phyloP scores from a whole-genome alignment of 139 green algal genomes.

The Zygnema circumcarinatum region DNA sequence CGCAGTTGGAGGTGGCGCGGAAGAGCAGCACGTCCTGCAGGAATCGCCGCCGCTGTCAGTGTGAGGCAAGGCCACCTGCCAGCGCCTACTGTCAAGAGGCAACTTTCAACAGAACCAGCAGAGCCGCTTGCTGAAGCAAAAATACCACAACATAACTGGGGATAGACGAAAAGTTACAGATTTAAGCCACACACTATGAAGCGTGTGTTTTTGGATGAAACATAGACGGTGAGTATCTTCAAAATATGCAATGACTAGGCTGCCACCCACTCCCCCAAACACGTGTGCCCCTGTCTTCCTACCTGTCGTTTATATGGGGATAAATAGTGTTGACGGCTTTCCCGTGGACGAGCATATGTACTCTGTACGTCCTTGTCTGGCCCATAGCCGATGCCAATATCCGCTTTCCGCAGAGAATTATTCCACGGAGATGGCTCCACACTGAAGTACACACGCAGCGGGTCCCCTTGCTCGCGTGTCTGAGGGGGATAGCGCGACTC shows the following conservation, averaged over 20 bases:
- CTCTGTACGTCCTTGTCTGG: neutral
- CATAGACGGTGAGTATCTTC: too few relatives aligned
- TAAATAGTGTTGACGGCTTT: neutral
- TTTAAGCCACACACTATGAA: too few relatives aligned
- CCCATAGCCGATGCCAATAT: neutral
- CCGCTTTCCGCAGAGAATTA: neutral
- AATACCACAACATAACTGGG: too few relatives aligned
- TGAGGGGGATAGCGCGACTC: neutral
- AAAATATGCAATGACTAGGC: too few relatives aligned
- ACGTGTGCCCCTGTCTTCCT: too few relatives aligned
- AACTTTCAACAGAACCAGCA: too few relatives aligned
- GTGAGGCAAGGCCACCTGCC: neutral
- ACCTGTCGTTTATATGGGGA: neutral
- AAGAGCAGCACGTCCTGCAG: slow-evolving; percentile 41
- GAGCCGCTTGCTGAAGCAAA: too few relatives aligned
- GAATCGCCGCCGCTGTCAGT: neutral
- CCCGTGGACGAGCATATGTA: neutral
- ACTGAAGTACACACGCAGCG: slow-evolving; percentile 6
- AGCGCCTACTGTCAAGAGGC: too few relatives aligned
- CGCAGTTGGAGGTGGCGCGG: slow-evolving; percentile 21
- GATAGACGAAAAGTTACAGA: too few relatives aligned
- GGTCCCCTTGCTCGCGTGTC: neutral
- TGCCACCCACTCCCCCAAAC: too few relatives aligned
- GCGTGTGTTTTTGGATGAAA: too few relatives aligned
- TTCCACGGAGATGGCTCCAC: neutral